Percentiles rank a stretch among this genome's conserved stretches.
phyloP scores from a whole-genome alignment of 495 filamentous ascomycete species.

The Jackrogersella minutella region DNA sequence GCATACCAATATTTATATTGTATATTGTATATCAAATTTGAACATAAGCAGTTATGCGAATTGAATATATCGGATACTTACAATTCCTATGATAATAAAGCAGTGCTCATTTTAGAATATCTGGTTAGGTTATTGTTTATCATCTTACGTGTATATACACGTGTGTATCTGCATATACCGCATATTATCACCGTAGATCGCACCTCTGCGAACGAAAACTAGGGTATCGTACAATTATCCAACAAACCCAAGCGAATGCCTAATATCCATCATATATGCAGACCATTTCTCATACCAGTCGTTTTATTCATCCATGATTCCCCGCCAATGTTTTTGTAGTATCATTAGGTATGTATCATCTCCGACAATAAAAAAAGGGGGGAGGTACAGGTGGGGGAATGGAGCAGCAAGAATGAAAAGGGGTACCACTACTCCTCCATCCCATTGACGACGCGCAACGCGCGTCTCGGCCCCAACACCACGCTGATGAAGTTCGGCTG shows the following conservation, averaged over 20 bases:
- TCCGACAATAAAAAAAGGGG: background rate
- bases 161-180: background rate
- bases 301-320: background rate
- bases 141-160: background rate
- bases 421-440: conserved; percentile 40
- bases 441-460: conserved; percentile 75
- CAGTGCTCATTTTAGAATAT: too few relatives aligned
- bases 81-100: too few relatives aligned
- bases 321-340: background rate
- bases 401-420: background rate
- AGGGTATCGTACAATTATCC: conserved; percentile 28
- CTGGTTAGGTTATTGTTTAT: background rate
- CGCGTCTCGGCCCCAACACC: conserved; percentile 73
- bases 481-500: conserved; percentile 81
- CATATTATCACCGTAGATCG: background rate
- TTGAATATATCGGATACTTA: background rate
- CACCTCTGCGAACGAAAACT: background rate
- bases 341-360: background rate
- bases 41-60: background rate
- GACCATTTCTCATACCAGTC: conserved; percentile 8
- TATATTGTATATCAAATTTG: background rate
- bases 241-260: background rate
- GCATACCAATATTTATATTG: background rate
- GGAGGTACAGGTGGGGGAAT: too few relatives aligned
- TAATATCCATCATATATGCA: background rate